Evolutionary conservation across 495 filamentous ascomycete genomes (phyloP), one percentile per base, ranked within the genome.

Genomic region (Hypoxylon cercidicola): DNA sequence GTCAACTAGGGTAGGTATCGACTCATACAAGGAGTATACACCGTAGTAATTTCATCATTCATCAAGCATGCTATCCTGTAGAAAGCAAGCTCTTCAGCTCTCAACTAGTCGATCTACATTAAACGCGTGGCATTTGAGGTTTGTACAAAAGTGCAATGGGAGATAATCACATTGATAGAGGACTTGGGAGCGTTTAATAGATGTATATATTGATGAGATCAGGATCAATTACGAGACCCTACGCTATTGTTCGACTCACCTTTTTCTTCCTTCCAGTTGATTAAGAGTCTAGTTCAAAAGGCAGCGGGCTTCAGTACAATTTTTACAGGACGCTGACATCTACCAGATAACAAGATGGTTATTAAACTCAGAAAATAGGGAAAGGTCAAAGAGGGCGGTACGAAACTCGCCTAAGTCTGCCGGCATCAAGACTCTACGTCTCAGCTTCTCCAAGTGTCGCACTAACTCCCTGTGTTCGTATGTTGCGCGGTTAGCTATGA

Each of bases 391-490:
- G 18, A 60, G 37, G n/a, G 39, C 20, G 54, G 15, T 13, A 3
- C 23, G 35, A 34, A 60, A 65, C 62, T 65, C 62, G 59, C 62
- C 49, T 60, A 30, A n/a, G 28, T 37, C 25, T 41, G 10, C 30
- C 9, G 55, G 44, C 37, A 28, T 41, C 23, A 64, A 15, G 18
- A 39, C 23, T 11, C 18, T 53, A 11, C 20, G 41, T 11, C 16
- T 34, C 30, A 59, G 30, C 18, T 19, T 50, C 44, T 50, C 55
- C 49, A 60, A 45, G 13, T 30, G 11, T 30, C 49, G 35, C 16
- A 32, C n/a, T 10, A 28, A 21, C 30, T 45, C 43, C 37, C 10
- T 16, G 10, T 15, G 34, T 15, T 19, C n/a, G n/a, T n/a, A n/a
- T n/a, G n/a, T n/a, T n/a, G n/a, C n/a, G 11, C 1, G 21, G 25